Base-by-base conservation (phyloP, 345 rosid species). In the Aegle marmelos region DNA sequence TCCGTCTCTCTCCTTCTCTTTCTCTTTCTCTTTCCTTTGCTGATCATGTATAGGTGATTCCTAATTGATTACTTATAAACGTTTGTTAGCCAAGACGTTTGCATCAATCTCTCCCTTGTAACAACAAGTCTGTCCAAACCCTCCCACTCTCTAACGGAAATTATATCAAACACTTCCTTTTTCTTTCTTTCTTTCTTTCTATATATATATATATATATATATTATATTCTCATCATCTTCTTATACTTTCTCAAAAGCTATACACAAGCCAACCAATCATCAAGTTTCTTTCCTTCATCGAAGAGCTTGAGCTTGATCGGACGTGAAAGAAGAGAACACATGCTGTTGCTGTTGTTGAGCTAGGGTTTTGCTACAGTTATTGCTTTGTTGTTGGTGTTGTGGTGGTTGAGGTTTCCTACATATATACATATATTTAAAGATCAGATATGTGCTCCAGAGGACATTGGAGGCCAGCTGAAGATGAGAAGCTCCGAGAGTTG, bases 401-500 rank as follows among this genome's bases (percentile, higher is more conserved):
- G 11, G 50, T 30, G n/a, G 24, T 67, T 68, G 54, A 19, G 68
- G 33, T 36, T 19, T 39, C 56, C 67, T 39, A 28, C 4, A 13
- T 41, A 33, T 24, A 25, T 24, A 9, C 10, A 24, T 60, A 61
- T 60, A 2, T 62, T 24, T 30, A 77, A 41, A 57, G 63, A 50
- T 74, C 83, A 74, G 77, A 91, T 53, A 53, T 91, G 95, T 89
- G 93, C 58, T 84, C 79, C 70, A 85, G 95, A 86, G 95, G 95
- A 78, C 95, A 91, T 28, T 91, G 95, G 95, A 88, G 93, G 81
- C 91, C 93, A 45, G 85, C 90, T 1, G 95, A 90, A 82, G 95
- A 91, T 70, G 95, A 90, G 77, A 88, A 83, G 85, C 95, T 91
- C 4, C 79, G 85, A 74, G 92, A 87, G 83, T 79, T 90, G 79